These are phyloP conservation scores for Podospora australis DNA, from an alignment of 495 filamentous ascomycete species.

Conservation along the genomic window DNA sequence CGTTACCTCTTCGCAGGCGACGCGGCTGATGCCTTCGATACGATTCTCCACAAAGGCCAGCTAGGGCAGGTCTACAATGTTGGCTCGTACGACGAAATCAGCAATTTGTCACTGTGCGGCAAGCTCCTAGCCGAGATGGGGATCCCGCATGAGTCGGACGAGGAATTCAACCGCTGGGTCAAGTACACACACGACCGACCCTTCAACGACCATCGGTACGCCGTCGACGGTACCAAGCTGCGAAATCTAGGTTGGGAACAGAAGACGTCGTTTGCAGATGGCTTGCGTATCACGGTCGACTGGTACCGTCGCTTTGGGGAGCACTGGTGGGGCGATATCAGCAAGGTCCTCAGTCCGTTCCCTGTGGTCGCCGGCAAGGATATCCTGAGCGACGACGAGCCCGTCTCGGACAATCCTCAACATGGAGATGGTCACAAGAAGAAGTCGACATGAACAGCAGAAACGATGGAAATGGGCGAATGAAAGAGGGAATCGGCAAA, in stretches of 20 bases:
- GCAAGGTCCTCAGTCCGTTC: conserved; percentile 52
- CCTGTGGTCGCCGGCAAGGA: conserved; percentile 47
- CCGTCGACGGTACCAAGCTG: conserved; percentile 61
- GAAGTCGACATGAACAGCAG: conserved; percentile 45
- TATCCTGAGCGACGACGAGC: conserved; percentile 44
- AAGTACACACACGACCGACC: conserved; percentile 62
- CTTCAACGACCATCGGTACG: conserved; percentile 67
- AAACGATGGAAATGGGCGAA: conserved; percentile 22
- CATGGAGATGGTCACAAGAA: conserved; percentile 23
- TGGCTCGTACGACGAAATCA: conserved; percentile 59
- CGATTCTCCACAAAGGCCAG: conserved; percentile 62
- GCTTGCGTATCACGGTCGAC: conserved; percentile 57
- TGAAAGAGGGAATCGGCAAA: conserved; percentile 2
- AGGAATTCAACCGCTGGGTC: conserved; percentile 49
- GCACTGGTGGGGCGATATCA: conserved; percentile 71
- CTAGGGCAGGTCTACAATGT: conserved; percentile 70
- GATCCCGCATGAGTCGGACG: conserved; percentile 34
- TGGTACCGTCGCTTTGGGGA: conserved; percentile 62
- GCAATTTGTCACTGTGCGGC: conserved; percentile 53
- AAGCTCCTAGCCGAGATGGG: conserved; percentile 50
- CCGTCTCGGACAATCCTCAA: conserved; percentile 40
- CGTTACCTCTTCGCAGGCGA: conserved; percentile 67
- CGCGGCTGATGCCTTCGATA: conserved; percentile 71
- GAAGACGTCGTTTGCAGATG: conserved; percentile 53
- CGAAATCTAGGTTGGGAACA: conserved; percentile 60